Evolutionary conservation across 768 basidiomycete species (phyloP).

Genomic region (Daedaleopsis nitida): DNA sequence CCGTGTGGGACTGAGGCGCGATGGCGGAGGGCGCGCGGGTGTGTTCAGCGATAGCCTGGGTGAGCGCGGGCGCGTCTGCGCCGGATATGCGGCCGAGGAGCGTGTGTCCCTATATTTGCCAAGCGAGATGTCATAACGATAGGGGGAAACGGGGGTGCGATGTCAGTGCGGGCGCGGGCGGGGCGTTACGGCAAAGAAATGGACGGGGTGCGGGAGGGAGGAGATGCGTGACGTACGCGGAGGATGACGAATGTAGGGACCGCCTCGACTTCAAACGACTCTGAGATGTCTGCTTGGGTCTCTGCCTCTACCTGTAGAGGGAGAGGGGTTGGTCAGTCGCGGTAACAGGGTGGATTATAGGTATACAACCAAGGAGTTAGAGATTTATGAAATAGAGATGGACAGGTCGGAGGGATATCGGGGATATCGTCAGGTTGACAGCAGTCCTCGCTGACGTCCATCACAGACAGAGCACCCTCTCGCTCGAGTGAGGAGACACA

Average conservation of each 20-base stretch:
- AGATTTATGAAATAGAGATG: too few species aligned
- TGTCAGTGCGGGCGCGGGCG: too few species aligned
- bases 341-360: not conserved
- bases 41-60: constrained; percentile 61
- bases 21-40: constrained; percentile 33
- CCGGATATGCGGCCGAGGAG: constrained; percentile 80
- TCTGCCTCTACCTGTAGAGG: constrained; percentile 90
- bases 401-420: too few species aligned
- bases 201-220: too few species aligned
- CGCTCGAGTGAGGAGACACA: too few species aligned
- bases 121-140: not conserved
- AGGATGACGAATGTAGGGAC: constrained; percentile 88
- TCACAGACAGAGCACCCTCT: too few species aligned
- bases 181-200: too few species aligned
- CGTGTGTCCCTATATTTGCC: constrained; percentile 72
- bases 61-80: constrained; percentile 72
- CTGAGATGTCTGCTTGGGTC: constrained; percentile 76
- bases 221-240: constrained; percentile 48
- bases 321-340: not conserved
- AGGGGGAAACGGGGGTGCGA: not conserved
- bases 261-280: constrained; percentile 88
- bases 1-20: constrained; percentile 52
- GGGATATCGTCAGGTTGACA: too few species aligned
- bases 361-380: not conserved
- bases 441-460: too few species aligned